These are phyloP conservation scores for Limonium bicolor DNA, from an alignment of 148 eudicot species.

Conservation along the genomic window DNA sequence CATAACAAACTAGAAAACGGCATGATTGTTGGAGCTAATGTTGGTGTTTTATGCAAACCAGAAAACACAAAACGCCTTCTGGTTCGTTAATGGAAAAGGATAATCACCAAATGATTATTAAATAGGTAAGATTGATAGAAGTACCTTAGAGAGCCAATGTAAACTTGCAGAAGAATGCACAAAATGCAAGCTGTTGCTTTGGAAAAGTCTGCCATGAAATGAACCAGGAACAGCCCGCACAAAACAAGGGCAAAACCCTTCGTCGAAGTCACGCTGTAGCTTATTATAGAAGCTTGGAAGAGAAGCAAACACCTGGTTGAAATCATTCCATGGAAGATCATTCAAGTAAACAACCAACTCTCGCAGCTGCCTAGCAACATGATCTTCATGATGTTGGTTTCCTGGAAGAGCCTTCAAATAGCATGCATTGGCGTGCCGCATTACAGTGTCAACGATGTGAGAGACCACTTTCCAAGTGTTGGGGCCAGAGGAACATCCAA, in stretches of 20 bases:
- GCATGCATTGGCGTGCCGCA: neutral
- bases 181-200: constrained; percentile 30
- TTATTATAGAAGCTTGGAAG: constrained; percentile 18
- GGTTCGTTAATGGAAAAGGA: too few relatives aligned
- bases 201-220: constrained; percentile 54
- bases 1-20: too few relatives aligned
- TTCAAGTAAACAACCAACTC: constrained; percentile 39
- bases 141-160: constrained; percentile 87
- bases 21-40: too few relatives aligned
- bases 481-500: constrained; percentile 64
- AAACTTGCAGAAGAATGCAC: constrained; percentile 72
- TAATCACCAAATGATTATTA: too few relatives aligned
- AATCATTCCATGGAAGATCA: constrained; percentile 63
- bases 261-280: constrained; percentile 15
- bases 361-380: too few relatives aligned
- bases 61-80: too few relatives aligned
- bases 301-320: constrained; percentile 29
- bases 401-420: too few relatives aligned
- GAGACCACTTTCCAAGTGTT: constrained; percentile 23
- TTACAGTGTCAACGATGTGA: constrained; percentile 11
- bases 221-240: constrained; percentile 39
- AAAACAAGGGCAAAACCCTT: constrained; percentile 20
- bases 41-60: too few relatives aligned
- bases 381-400: too few relatives aligned
- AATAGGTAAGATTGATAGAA: too few relatives aligned